These are phyloP conservation scores for Podosphaera xanthii DNA, from an alignment of 2,329 filamentous ascomycete species.

Conservation along the genomic window DNA sequence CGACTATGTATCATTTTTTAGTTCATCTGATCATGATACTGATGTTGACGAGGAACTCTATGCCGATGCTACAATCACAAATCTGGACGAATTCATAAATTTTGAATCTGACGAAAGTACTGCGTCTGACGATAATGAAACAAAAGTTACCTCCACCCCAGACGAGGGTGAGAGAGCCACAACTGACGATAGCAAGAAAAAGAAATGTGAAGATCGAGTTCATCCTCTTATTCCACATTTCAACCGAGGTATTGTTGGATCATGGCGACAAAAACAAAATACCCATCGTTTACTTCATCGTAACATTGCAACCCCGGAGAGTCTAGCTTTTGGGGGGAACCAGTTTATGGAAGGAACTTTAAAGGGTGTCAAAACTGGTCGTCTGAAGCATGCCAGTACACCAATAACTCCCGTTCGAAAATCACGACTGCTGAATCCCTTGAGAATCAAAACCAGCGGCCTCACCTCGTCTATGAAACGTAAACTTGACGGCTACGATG, in stretches of 20 bases:
- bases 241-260: slow-evolving; percentile 45
- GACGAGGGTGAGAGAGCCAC: slow-evolving; percentile 28
- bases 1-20: slow-evolving; percentile 19
- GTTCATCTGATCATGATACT: slow-evolving; percentile 28
- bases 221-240: slow-evolving; percentile 41
- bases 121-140: slow-evolving; percentile 30
- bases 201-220: slow-evolving; percentile 24
- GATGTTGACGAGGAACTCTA: slow-evolving; percentile 42
- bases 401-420: slow-evolving; percentile 46
- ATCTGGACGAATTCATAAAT: slow-evolving; percentile 40
- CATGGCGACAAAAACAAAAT: slow-evolving; percentile 47
- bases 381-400: slow-evolving; percentile 39
- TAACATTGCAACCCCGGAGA: slow-evolving; percentile 37
- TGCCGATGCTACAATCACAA: slow-evolving; percentile 23
- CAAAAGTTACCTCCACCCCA: slow-evolving; percentile 8
- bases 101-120: slow-evolving; percentile 40
- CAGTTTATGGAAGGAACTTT: slow-evolving; percentile 33
- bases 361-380: slow-evolving; percentile 39
- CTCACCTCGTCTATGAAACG: background rate
- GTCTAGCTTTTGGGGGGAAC: slow-evolving; percentile 36
- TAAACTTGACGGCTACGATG: background rate
- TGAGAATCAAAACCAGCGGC: background rate
- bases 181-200: slow-evolving; percentile 22
- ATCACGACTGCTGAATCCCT: slow-evolving; percentile 2
- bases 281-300: slow-evolving; percentile 25